Base-by-base conservation (phyloP, 495 filamentous ascomycete genomes). In the Filosporella fistucella region DNA sequence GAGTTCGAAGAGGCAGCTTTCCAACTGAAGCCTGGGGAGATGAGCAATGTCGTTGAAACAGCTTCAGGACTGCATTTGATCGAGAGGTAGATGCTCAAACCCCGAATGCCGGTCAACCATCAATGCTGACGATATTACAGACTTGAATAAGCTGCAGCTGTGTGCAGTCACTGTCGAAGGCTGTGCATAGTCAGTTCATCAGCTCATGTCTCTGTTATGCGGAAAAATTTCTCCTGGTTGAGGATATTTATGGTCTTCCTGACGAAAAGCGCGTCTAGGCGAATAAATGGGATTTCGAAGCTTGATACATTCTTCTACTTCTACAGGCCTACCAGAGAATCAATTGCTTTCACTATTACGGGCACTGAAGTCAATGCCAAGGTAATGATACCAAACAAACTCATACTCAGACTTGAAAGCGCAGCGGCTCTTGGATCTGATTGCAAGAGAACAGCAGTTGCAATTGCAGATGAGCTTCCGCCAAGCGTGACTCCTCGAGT, bases 1-100 rank as follows among this genome's bases (percentile, higher is more conserved):
- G 93, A 97, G 67, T 98, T 98, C 55, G 93, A 97, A 65, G 89
- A 96, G 24, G 89, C 90, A 0, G 85, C 91, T 3, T 97, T 97
- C 69, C 81, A 81, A 12, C 68, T 98, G 25, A 78, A 89, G 62
- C 82, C 82, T 0, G 89, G 89, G 17, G 82, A 96, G 63, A 79
- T 98, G 46, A 95, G 89, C 61, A 68, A 74, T 17, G 70, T 95
- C 22, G 86, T 96, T 0, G 85, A 95, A 60, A 96, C 91, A 3
- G 89, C 88, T n/a, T 95, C 88, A 20, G 93, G 93, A 2, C 69
- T 96, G 51, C 93, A 98, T 74, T 76, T 98, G 65, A 98, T 98
- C 63, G 82, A 97, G 68, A 84, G 90, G 90, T 95, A 74, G 42
- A 77, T 65, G 12, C n/a, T n/a, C n/a, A n/a, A n/a, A n/a, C n/a